A percentile compares a stretch with the other conserved stretches of the same genome.
phyloP scores from a whole-genome alignment of 2,329 filamentous ascomycete species.

The Ustulina deusta region DNA sequence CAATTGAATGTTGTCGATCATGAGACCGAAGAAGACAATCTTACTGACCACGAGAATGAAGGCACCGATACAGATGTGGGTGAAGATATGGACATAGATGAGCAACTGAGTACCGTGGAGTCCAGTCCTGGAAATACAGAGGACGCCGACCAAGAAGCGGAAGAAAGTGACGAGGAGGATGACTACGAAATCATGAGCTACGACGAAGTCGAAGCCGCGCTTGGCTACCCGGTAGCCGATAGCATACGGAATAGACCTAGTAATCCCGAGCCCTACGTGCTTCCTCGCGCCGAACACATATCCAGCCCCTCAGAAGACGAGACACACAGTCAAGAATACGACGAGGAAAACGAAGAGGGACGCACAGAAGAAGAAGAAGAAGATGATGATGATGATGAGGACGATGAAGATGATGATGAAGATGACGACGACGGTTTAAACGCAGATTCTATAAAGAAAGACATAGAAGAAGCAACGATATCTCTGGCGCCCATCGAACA shows the following conservation, averaged over 20 bases:
- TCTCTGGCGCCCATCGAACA: conserved; percentile 38
- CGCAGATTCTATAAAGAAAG: conserved; percentile 32
- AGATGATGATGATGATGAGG: conserved; percentile 10
- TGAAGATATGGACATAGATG: conserved; percentile 17
- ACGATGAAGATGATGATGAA: conserved; percentile 14
- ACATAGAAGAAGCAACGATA: conserved; percentile 46
- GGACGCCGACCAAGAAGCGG: conserved; percentile 34
- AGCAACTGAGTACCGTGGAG: background rate
- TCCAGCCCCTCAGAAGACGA: conserved; percentile 31
- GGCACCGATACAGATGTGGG: conserved; percentile 8
- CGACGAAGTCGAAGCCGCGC: conserved; percentile 58
- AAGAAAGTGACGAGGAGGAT: conserved; percentile 39
- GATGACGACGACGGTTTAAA: conserved; percentile 27
- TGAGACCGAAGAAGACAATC: conserved; percentile 50
- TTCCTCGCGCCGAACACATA: conserved; percentile 17
- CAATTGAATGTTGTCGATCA: conserved; percentile 62
- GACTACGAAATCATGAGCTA: conserved; percentile 54
- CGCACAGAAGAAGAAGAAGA: conserved; percentile 17
- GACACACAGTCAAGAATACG: conserved; percentile 18
- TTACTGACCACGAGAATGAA: conserved; percentile 23
- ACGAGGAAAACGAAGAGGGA: conserved; percentile 32
- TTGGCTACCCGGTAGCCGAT: conserved; percentile 46
- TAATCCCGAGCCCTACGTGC: conserved; percentile 10
- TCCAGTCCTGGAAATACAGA: conserved; percentile 1
- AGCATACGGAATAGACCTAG: background rate